A percentile compares a stretch with the other conserved stretches of the same genome.
These are phyloP conservation scores for Eucalyptus sideroxylon DNA, from an alignment of 345 rosid species.

Conservation along the genomic window DNA sequence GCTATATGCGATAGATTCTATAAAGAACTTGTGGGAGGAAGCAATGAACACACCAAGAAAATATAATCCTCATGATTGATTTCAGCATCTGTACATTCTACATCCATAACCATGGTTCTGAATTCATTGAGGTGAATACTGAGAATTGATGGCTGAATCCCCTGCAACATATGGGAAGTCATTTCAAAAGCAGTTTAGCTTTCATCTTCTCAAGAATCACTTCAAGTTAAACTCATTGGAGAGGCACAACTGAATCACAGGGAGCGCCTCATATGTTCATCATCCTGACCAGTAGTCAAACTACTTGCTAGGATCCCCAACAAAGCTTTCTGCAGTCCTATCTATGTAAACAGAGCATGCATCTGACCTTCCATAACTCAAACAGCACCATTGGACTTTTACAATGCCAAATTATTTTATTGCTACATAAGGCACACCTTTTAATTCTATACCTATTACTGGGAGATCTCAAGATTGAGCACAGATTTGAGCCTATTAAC, in stretches of 20 bases:
- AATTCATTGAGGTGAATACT: not conserved
- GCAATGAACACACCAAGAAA: not conserved
- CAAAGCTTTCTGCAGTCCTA: not conserved
- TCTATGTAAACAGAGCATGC: not conserved
- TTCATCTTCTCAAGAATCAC: not conserved
- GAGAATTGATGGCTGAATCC: not conserved
- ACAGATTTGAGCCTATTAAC: not conserved
- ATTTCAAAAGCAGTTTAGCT: not conserved
- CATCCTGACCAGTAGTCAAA: not conserved
- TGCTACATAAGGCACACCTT: not conserved
- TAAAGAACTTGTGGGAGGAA: not conserved
- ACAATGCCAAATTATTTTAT: not conserved
- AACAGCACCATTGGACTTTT: not conserved
- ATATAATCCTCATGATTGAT: not conserved
- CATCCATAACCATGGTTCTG: not conserved
- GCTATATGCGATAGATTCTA: not conserved
- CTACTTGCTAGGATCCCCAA: not conserved
- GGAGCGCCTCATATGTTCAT: not conserved
- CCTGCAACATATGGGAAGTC: not conserved
- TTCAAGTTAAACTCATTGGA: not conserved
- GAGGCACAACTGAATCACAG: not conserved
- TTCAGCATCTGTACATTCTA: not conserved
- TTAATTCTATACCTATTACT: not conserved
- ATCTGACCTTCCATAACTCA: not conserved
- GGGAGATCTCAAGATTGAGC: not conserved